A percentile compares a stretch with the other conserved stretches of the same genome.
Conservation (phyloP, 345 rosid genomes). For the Schrenkiella parvula region DNA sequence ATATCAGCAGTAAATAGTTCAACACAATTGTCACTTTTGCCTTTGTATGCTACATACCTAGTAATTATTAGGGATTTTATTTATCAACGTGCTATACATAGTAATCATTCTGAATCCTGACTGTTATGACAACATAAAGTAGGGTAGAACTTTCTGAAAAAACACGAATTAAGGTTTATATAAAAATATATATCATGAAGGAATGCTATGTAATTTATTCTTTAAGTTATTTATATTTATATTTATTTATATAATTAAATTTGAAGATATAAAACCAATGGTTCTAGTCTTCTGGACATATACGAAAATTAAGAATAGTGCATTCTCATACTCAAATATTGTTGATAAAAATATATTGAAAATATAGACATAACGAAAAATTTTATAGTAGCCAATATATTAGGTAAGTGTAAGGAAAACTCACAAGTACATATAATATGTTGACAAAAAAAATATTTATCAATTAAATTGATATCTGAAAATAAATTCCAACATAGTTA, state of each 20-base stretch:
- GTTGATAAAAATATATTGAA: not conserved
- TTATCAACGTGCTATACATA: not conserved
- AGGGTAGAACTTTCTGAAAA: not conserved
- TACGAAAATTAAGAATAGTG: not conserved
- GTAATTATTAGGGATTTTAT: not conserved
- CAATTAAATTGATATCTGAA: not conserved
- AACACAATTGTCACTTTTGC: not conserved
- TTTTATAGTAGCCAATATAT: not conserved
- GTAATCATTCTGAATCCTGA: not conserved
- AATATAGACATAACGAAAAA: too few relatives aligned
- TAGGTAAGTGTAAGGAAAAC: not conserved
- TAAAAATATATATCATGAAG: not conserved
- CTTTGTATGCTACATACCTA: not conserved
- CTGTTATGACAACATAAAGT: not conserved
- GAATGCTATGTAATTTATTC: not conserved
- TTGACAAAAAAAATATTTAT: not conserved
- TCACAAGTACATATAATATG: not conserved
- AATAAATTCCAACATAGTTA: conserved; percentile 7
- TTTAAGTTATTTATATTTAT: not conserved
- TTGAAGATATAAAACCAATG: not conserved
- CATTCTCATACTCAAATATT: not conserved
- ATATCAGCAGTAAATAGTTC: not conserved
- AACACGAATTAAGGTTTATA: not conserved
- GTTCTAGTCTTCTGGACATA: not conserved
- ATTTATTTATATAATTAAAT: not conserved